phyloP scores from a whole-genome alignment of 768 basidiomycete species.

The Gymnopilus junonius region DNA sequence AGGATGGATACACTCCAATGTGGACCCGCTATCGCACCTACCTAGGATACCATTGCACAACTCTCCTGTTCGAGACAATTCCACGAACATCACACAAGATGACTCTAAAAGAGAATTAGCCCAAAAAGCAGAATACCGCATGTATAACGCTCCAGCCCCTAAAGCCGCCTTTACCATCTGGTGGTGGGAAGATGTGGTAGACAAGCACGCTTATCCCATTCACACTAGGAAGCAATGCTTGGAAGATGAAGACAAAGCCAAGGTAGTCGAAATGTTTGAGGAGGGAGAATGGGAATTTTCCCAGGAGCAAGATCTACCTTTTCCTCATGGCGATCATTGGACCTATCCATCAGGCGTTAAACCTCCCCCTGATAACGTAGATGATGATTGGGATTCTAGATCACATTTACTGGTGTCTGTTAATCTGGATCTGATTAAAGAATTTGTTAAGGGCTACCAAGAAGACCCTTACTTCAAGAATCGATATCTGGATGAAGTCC shows the following conservation, averaged over 20 bases:
- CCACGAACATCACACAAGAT: conserved; percentile 7
- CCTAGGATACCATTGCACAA: conserved; percentile 19
- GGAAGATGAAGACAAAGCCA: background rate
- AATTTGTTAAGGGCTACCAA: conserved; percentile 20
- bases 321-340: conserved; percentile 1
- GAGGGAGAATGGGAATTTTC: background rate
- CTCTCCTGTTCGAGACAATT: conserved; percentile 16
- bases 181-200: conserved; percentile 22
- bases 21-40: conserved; percentile 27
- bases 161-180: conserved; percentile 24
- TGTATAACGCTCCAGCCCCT: conserved; percentile 6
- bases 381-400: conserved; percentile 2
- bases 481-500: background rate
- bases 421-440: conserved; percentile 8
- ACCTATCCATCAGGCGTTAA: conserved; percentile 6
- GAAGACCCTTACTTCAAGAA: conserved; percentile 1
- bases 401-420: background rate
- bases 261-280: too few relatives aligned
- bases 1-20: conserved; percentile 39
- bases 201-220: conserved; percentile 12
- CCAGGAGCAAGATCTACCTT: background rate
- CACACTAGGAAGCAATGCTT: too few relatives aligned
- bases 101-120: background rate
- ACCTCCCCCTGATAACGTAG: conserved; percentile 21
- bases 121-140: conserved; percentile 10